These are phyloP conservation scores for Xylaria longipes DNA, from an alignment of 495 filamentous ascomycete species.

Conservation along the genomic window DNA sequence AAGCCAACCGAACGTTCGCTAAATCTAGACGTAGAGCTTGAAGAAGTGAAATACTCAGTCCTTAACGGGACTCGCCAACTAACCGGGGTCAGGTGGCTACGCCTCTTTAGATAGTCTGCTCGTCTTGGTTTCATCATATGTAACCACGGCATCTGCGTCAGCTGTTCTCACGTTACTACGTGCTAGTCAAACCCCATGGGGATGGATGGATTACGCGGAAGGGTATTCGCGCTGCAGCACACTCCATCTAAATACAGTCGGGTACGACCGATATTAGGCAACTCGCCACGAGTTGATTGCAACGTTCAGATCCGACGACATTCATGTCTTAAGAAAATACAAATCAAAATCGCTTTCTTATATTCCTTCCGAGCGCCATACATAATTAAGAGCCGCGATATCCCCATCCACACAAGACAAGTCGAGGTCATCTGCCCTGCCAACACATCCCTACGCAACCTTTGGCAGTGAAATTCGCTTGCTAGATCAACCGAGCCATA, in stretches of 20 bases:
- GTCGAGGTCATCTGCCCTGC: constrained; percentile 26
- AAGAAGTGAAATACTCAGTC: neutral
- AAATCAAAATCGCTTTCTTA: constrained; percentile 12
- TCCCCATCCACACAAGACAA: constrained; percentile 8
- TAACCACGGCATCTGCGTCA: constrained; percentile 10
- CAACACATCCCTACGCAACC: constrained; percentile 18
- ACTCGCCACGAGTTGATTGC: constrained; percentile 12
- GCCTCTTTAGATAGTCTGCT: constrained; percentile 4
- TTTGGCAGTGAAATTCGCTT: neutral
- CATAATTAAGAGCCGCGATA: constrained; percentile 15
- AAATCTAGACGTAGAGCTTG: neutral
- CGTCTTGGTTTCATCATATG: constrained; percentile 1
- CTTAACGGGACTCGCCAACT: neutral
- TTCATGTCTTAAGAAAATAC: neutral
- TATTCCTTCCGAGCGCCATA: neutral
- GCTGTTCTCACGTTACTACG: constrained; percentile 14
- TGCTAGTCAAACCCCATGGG: constrained; percentile 20
- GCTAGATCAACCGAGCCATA: constrained; percentile 26
- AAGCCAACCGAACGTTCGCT: neutral
- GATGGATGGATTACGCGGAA: constrained; percentile 19
- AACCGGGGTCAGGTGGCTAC: constrained; percentile 1
- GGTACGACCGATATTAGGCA: constrained; percentile 12
- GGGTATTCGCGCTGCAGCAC: neutral
- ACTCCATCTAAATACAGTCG: neutral
- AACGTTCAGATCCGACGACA: constrained; percentile 12